phyloP scores from a whole-genome alignment of 306 rosid species.

The Vigna radiata region DNA sequence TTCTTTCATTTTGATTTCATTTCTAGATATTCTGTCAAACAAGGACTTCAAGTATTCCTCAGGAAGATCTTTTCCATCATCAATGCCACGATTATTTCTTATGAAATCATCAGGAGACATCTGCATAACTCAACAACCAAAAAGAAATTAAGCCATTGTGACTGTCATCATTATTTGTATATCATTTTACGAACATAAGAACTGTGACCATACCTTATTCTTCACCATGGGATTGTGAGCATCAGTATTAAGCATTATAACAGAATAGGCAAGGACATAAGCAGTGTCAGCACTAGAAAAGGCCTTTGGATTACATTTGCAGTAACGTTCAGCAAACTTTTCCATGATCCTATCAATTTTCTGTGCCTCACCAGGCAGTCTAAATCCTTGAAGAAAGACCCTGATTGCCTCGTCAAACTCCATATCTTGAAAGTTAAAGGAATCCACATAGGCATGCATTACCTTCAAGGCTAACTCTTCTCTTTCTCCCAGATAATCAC shows the following conservation, averaged over 20 bases:
- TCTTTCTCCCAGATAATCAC: constrained; percentile 98
- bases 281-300: constrained; percentile 99
- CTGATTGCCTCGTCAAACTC: constrained; percentile 98
- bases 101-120: constrained; percentile 99
- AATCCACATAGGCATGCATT: constrained; percentile 95
- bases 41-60: constrained; percentile 88
- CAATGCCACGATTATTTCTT: constrained; percentile 97
- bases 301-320: constrained; percentile 90
- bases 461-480: constrained; percentile 94
- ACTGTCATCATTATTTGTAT: constrained; percentile 42
- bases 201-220: constrained; percentile 70
- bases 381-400: constrained; percentile 90
- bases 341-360: constrained; percentile 99
- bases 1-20: constrained; percentile 98
- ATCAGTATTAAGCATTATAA: constrained; percentile 96
- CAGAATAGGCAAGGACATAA: constrained; percentile 98
- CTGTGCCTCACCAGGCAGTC: constrained; percentile 99
- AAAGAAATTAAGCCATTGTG: constrained; percentile 31
- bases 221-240: constrained; percentile 97
- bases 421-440: constrained; percentile 91
- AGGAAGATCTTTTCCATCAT: constrained; percentile 97
- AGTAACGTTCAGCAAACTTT: constrained; percentile 95
- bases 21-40: constrained; percentile 87
- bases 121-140: constrained; percentile 62
- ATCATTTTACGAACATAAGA: constrained; percentile 28